Evolutionary conservation across 2,329 filamentous ascomycete genomes (phyloP).

Genomic region (Monosporascus sp.): DNA sequence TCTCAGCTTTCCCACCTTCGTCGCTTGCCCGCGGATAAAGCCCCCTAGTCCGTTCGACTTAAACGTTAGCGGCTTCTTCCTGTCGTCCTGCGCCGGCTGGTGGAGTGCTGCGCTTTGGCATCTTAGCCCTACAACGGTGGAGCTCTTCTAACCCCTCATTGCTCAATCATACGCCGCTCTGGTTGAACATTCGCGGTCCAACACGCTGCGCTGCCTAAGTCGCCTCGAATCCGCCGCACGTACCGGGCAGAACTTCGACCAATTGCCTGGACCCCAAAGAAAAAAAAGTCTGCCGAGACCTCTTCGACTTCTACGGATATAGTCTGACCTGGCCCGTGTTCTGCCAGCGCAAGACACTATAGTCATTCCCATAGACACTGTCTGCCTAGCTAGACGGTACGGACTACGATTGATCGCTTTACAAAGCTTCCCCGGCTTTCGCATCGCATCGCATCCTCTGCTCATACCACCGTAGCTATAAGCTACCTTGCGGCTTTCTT

Average conservation of each 20-base stretch:
- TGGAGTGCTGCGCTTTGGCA: neutral
- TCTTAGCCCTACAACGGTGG: neutral
- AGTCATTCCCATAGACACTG: neutral
- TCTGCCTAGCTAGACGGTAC: neutral
- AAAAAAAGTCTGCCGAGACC: too few species aligned
- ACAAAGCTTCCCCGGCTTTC: neutral
- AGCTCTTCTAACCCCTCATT: constrained; percentile 1
- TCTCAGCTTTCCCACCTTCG: neutral
- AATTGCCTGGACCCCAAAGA: neutral
- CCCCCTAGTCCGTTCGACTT: neutral
- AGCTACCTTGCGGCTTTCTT: neutral
- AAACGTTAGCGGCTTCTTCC: neutral
- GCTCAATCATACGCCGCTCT: neutral
- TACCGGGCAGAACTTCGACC: neutral
- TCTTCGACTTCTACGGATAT: too few species aligned
- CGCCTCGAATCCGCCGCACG: neutral
- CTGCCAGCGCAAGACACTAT: neutral
- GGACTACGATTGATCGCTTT: neutral
- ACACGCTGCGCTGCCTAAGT: neutral
- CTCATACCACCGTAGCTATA: neutral
- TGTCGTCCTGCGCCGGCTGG: neutral
- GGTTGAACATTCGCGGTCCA: neutral
- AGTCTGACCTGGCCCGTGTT: neutral
- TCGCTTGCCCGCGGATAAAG: neutral
- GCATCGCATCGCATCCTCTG: neutral